Evolutionary conservation across 2,329 filamentous ascomycete genomes (phyloP).

Genomic region (Domatiomyces catenatus): DNA sequence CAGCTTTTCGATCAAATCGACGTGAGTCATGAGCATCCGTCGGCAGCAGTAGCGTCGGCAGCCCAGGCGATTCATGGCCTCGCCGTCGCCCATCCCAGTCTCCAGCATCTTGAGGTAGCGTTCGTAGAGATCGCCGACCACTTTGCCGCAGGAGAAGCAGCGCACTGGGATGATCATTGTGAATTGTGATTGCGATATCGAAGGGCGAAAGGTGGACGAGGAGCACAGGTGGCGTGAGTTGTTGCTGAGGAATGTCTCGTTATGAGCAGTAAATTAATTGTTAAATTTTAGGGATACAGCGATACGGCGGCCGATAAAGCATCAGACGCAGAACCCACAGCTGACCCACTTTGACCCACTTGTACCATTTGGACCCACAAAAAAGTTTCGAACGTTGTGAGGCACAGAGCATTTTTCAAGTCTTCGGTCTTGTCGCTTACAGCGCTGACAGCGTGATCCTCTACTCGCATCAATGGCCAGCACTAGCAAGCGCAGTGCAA

Average conservation of each 20-base stretch:
- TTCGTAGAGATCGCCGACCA: conserved; percentile 94
- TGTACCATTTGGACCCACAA: background rate
- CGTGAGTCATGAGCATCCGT: conserved; percentile 98
- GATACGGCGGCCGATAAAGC: background rate
- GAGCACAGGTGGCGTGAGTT: conserved; percentile 1
- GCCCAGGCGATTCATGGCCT: conserved; percentile 89
- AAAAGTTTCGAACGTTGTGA: background rate
- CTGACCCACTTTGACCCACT: background rate
- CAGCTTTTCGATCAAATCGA: conserved; percentile 96
- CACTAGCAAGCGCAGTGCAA: conserved; percentile 9
- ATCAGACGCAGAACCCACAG: background rate
- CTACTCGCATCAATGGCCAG: conserved; percentile 5
- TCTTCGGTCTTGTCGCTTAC: background rate
- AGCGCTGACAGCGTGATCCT: background rate
- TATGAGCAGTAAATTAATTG: background rate
- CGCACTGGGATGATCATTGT: conserved; percentile 97
- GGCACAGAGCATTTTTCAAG: background rate
- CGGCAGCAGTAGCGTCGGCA: conserved; percentile 96
- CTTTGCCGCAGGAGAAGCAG: conserved; percentile 99
- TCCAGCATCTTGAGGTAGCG: conserved; percentile 81
- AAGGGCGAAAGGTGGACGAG: conserved; percentile 1
- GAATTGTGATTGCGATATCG: too few relatives aligned
- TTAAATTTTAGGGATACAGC: background rate
- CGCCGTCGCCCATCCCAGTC: conserved; percentile 58
- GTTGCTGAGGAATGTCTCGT: conserved; percentile 2